Evolutionary conservation across 192 early-diverging fungal species (phyloP).

Genomic region (Coemansia sp.): DNA sequence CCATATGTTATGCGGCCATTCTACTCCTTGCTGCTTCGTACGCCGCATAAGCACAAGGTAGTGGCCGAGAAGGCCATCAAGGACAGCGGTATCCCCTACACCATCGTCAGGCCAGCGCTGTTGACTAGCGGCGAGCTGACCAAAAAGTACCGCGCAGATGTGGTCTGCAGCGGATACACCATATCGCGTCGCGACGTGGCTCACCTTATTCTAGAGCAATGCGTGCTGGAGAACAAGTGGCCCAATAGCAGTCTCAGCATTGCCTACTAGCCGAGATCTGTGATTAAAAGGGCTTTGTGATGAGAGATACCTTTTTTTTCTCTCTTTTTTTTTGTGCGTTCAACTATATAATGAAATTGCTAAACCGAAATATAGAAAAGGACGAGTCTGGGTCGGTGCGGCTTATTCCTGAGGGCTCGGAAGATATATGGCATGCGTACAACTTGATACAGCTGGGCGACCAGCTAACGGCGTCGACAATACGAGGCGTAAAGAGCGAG

Average conservation of each 20-base stretch:
- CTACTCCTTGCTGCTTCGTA: constrained; percentile 12
- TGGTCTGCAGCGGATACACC: constrained; percentile 40
- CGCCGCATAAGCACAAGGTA: constrained; percentile 33
- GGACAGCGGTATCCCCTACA: constrained; percentile 37
- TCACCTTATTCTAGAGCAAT: constrained; percentile 48
- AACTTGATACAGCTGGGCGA: constrained; percentile 84
- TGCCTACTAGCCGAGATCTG: constrained; percentile 13
- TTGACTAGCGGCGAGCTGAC: constrained; percentile 40
- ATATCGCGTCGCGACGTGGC: constrained; percentile 53
- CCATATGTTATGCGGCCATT: constrained; percentile 28
- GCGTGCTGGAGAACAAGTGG: constrained; percentile 35
- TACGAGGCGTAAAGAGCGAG: constrained; percentile 88
- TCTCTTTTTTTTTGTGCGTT: not conserved
- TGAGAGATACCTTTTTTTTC: constrained; percentile 1
- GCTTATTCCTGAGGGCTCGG: constrained; percentile 82
- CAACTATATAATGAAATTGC: constrained; percentile 63
- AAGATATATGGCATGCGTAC: constrained; percentile 99
- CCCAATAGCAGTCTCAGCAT: constrained; percentile 25
- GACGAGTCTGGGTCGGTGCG: constrained; percentile 78
- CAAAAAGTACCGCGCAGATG: constrained; percentile 29
- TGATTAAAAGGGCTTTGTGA: not conserved
- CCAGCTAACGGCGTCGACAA: constrained; percentile 79
- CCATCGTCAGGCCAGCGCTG: constrained; percentile 50
- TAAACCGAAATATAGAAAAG: constrained; percentile 69
- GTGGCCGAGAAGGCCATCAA: constrained; percentile 28